Base-by-base conservation (phyloP, 176 grass and related monocot genomes). In the Carex pumila region DNA sequence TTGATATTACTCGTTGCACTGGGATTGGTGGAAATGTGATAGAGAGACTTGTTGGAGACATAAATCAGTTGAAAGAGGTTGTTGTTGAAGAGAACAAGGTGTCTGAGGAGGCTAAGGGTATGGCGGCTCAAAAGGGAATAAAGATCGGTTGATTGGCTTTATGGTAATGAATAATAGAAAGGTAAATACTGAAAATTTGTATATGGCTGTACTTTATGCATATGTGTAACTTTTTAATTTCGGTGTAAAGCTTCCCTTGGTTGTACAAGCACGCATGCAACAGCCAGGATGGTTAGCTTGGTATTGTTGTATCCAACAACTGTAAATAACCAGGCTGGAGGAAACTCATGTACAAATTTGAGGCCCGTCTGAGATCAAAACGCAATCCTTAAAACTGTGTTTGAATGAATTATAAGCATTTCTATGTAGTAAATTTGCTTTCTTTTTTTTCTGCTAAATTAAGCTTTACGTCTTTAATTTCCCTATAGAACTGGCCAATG, bases 1-100 rank as follows among this genome's bases (percentile, higher is more conserved):
- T 98, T 9, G 95, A 98, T 66, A 81, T 98, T 30, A 84, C 84
- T 67, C 73, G 82, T 13, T 98, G 95, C 67, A 82, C 89, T 31
- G 83, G 50, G 10, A 94, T 98, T 59, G 17, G 43, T 39, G 77
- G 30, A 34, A 59, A 85, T 47, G 83, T 61, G 68, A 21, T 95
- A 6, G 91, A 98, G 73, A 47, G 56, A 57, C 84, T 93, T 87
- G 86, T 83, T 15, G 83, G 84, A 57, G 87, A 83, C 2, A 87
- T 91, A 22, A 61, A 77, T 85, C 72, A 70, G 56, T 83, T 94
- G 86, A 87, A 76, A 79, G 86, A 85, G 36, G 17, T 94, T 29
- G 87, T 90, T 65, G 47, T 98, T 0, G 92, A 98, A 80, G 92
- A 93, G 32, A 80, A 79, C 70, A 84, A 19, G 30, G 61, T 93